Evolutionary conservation across 1,284 basidiomycete genomes (phyloP).

Genomic region (Sanguinoderma infundibulare): DNA sequence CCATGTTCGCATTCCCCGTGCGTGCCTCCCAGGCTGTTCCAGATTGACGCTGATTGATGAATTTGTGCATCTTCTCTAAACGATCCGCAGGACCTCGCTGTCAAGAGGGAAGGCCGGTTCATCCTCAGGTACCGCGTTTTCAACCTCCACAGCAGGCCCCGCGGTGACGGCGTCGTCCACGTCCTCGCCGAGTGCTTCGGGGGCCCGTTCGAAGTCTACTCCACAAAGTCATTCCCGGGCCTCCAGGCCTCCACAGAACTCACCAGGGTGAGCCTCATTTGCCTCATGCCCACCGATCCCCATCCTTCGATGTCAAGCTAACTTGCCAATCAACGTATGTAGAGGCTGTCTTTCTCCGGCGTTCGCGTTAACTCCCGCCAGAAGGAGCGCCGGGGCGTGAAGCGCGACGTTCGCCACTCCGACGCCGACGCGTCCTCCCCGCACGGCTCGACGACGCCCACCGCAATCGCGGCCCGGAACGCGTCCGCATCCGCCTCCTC

Average conservation of each 20-base stretch:
- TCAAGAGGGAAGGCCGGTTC: conserved; percentile 33
- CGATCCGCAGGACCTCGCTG: conserved; percentile 32
- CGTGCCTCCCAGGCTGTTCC: conserved; percentile 23
- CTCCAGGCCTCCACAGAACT: conserved; percentile 73
- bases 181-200: conserved; percentile 77
- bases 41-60: not conserved
- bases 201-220: conserved; percentile 70
- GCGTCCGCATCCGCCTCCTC: not conserved
- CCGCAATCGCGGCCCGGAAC: not conserved
- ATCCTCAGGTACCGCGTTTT: conserved; percentile 33
- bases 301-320: not conserved
- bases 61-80: not conserved
- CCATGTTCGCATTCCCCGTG: conserved; percentile 79
- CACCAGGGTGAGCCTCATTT: conserved; percentile 58
- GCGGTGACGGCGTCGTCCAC: conserved; percentile 40
- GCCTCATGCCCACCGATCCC: not conserved
- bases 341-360: conserved; percentile 1
- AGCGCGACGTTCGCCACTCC: not conserved
- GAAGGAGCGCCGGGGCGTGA: not conserved
- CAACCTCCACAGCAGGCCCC: conserved; percentile 27
- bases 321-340: not conserved
- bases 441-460: not conserved
- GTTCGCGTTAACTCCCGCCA: conserved; percentile 4
- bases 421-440: not conserved
- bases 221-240: conserved; percentile 82